Evolutionary conservation across 2,329 filamentous ascomycete species (phyloP), one percentile per base, ranked within the genome.

Genomic region (Trichoderma asperellum): DNA sequence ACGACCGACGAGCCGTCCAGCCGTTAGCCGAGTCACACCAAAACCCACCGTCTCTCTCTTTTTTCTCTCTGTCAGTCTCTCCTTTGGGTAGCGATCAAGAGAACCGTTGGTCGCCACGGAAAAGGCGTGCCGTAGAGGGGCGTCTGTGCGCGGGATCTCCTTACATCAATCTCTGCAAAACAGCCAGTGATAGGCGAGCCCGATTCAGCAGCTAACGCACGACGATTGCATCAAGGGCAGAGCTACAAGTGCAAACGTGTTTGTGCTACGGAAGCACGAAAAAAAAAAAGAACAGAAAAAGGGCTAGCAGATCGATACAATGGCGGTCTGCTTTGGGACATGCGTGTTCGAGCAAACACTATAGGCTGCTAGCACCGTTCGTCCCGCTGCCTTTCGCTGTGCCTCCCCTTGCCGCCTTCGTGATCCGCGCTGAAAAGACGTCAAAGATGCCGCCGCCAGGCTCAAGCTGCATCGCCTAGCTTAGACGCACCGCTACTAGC

Each of bases 141-240:
- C n/a, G 53, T 57, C 62, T 47, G 53, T 65, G 62, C 62, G 62
- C 34, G 27, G 35, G 53, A 57, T 43, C 62, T 65, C 62, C 62
- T 49, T 65, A 43, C 62, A 57, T 52, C 24, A 65, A 24, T 5
- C 18, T 35, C 49, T 34, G 53, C 37, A 43, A 21, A 61, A 21
- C 10, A 49, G 29, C 53, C 52, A 49, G 53, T 57, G 62, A 65
- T 34, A 35, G 37, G 27, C 52, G 62, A 57, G 62, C 53, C 47
- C 53, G 62, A 57, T 47, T 29, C 21, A 6, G 37, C 52, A 55
- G 47, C 47, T 24, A 49, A 49, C 47, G 47, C 43, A 29, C 59
- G 40, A 27, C 49, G 49, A 53, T 61, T 11, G 37, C 58, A 61
- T 47, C 58, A 61, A 57, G 47, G 47, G 47, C 47, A 49, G 5